phyloP scores from a whole-genome alignment of 495 filamentous ascomycete genomes.

The Talaromyces ruber region DNA sequence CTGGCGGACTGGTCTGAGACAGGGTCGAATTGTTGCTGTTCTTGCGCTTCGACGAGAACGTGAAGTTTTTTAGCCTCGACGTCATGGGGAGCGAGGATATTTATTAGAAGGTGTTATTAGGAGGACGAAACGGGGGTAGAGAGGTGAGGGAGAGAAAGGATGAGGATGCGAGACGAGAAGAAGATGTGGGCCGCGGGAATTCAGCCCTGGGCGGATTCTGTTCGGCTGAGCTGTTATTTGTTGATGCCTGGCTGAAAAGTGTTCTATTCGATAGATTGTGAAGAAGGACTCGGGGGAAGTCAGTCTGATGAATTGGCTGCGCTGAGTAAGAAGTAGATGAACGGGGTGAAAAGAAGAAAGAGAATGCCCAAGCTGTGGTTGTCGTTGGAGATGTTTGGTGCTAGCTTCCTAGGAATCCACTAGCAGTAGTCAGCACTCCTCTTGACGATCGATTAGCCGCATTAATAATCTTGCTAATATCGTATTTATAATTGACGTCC shows the following conservation, averaged over 20 bases:
- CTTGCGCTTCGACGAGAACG: conserved; percentile 38
- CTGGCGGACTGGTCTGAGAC: conserved; percentile 8
- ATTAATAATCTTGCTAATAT: background rate
- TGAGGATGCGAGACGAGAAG: conserved; percentile 6
- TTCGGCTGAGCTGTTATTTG: background rate
- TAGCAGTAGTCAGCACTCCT: background rate
- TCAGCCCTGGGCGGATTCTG: conserved; percentile 2
- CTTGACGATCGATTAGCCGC: background rate
- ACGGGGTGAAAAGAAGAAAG: background rate
- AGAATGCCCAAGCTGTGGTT: background rate
- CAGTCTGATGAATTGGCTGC: background rate
- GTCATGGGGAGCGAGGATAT: conserved; percentile 31
- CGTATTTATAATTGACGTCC: background rate
- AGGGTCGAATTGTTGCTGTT: conserved; percentile 16
- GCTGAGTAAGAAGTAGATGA: background rate
- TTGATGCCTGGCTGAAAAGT: background rate
- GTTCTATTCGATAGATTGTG: background rate
- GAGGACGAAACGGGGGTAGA: conserved; percentile 9
- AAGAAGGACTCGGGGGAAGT: background rate
- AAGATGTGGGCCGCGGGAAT: conserved; percentile 5
- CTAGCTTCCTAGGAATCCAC: background rate
- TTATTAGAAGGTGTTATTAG: conserved; percentile 6
- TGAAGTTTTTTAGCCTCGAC: conserved; percentile 40
- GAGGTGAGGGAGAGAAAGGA: conserved; percentile 7
- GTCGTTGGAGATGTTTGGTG: background rate